Evolutionary conservation across 495 filamentous ascomycete species (phyloP), one percentile per base, ranked within the genome.

Genomic region (Pseudomonodictys pantanalensis): DNA sequence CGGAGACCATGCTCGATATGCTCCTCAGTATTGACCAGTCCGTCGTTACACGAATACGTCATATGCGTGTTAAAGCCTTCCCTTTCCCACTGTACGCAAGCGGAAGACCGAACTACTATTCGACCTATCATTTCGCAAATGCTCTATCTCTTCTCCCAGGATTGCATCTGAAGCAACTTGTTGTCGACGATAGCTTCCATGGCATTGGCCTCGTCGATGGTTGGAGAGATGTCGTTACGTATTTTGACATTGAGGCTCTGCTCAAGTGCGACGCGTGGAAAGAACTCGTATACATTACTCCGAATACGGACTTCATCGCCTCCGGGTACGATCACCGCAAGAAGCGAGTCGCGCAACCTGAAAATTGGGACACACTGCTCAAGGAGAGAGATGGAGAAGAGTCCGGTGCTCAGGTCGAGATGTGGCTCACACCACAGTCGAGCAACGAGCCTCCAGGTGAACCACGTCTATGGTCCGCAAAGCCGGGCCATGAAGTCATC

Each of bases 211-310:
- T 56, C 10, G 50, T 43, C 15, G 54, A 56, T 18, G 49, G 59
- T n/a, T 63, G 53, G 58, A 53, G 64, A 18, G 53, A 62, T 56
- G 50, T 56, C 10, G 64, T 55, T 12, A 67, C 64, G 6, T 62
- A 62, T 25, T 56, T 52, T 18, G 64, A 63, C 29, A 46, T 67
- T n/a, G 64, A 60, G 23, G 23, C 5, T 0, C 33, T 67, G 28
- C 33, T 67, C n/a, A 46, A 51, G 49, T 56, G 64, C 38, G 64
- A 67, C 26, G 64, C 52, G 11, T 67, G 64, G 64, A 58, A 53
- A 29, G 59, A 55, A 26, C 38, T 62, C 11, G 41, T 54, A 3
- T 63, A 59, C 29, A 32, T 47, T 20, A 55, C 55, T 11, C 48
- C 54, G 1, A 54, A 49, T n/a, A 63, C 59, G 2, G 64, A 58